A percentile compares a stretch with the other conserved stretches of the same genome.
These are phyloP conservation scores for Aspergillus quadricinctus DNA, from an alignment of 2,329 filamentous ascomycete species.

Conservation along the genomic window DNA sequence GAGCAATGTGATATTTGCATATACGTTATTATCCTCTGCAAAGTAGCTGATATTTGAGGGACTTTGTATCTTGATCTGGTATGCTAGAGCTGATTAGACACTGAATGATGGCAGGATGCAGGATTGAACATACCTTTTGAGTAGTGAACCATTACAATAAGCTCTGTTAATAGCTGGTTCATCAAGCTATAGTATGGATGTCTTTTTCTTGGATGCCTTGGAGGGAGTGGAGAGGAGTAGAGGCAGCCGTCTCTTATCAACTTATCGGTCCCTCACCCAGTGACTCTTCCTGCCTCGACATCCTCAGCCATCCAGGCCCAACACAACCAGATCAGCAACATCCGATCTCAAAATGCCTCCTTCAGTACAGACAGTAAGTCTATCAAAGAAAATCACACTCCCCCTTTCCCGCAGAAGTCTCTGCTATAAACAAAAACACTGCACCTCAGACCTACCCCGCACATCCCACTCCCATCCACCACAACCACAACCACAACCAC, in stretches of 20 bases:
- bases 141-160: background rate
- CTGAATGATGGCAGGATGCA: no score
- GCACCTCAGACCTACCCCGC: background rate
- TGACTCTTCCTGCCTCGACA: background rate
- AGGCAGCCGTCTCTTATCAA: background rate
- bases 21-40: background rate
- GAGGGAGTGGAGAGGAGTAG: background rate
- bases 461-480: background rate
- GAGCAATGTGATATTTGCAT: background rate
- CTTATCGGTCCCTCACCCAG: background rate
- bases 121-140: no score
- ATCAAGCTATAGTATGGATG: background rate
- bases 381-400: background rate
- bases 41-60: background rate
- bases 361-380: conserved; percentile 30
- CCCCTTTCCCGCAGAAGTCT: background rate
- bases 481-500: background rate
- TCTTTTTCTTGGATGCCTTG: background rate
- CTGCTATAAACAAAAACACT: background rate
- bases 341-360: conserved; percentile 27
- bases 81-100: no score
- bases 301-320: conserved; percentile 7
- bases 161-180: background rate
- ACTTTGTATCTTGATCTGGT: no score
- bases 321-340: background rate